Conservation (phyloP, 2,329 filamentous ascomycete species). For the Aspergillus sp. region DNA sequence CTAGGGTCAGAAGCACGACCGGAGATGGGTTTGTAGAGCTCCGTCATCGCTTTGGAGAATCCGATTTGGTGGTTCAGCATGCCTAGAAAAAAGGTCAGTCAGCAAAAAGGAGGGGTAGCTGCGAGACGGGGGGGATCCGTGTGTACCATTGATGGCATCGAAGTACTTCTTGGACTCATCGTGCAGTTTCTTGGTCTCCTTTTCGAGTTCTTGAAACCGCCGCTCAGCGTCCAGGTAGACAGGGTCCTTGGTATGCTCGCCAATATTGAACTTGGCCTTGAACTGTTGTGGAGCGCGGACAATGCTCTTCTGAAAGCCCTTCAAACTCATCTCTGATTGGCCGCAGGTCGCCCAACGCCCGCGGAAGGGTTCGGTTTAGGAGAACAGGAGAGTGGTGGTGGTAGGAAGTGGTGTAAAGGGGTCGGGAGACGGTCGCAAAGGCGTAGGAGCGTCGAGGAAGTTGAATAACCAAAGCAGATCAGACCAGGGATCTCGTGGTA, state of each 20-base stretch:
- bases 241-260: conserved; percentile 90
- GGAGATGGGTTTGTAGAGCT: conserved; percentile 98
- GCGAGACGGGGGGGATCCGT: background rate
- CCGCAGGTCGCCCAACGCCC: conserved; percentile 3
- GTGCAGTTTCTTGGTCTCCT: conserved; percentile 93
- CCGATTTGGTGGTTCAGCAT: conserved; percentile 98
- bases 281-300: conserved; percentile 88
- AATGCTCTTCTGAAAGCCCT: conserved; percentile 89
- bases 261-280: conserved; percentile 90
- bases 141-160: conserved; percentile 81
- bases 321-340: conserved; percentile 77
- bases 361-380: conserved; percentile 9
- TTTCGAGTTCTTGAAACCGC: conserved; percentile 90
- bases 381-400: background rate
- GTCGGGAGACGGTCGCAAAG: background rate
- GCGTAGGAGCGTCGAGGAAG: conserved; percentile 1
- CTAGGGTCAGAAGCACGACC: conserved; percentile 92
- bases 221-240: conserved; percentile 94
- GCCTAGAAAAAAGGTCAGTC: conserved; percentile 46
- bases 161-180: conserved; percentile 98
- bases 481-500: conserved; percentile 12
- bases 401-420: background rate
- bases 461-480: background rate
- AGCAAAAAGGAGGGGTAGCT: conserved; percentile 1
- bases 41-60: conserved; percentile 92